Conservation (phyloP, 768 basidiomycete species). For the Rhodotorula babjevae region DNA sequence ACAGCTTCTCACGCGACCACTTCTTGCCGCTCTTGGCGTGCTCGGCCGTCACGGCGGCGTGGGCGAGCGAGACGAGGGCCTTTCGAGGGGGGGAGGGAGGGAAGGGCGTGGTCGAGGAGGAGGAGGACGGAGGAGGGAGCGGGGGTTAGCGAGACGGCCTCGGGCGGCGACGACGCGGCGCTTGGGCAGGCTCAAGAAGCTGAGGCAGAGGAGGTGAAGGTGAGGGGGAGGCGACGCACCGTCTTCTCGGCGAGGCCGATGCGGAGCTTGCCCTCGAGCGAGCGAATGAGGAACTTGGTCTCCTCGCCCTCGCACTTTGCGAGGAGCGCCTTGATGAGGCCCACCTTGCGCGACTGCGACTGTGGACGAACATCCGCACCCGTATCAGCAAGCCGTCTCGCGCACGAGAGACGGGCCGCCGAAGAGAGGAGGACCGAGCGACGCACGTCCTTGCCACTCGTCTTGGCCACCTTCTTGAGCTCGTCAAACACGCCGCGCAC, state of each 20-base stretch:
- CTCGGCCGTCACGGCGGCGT: constrained; percentile 71
- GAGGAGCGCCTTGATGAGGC: constrained; percentile 86
- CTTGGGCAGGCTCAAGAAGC: too few relatives aligned
- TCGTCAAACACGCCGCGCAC: constrained; percentile 84
- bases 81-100: background rate
- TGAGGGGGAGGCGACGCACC: constrained; percentile 41
- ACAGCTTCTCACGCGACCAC: constrained; percentile 71
- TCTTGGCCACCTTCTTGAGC: constrained; percentile 81
- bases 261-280: constrained; percentile 90
- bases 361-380: too few relatives aligned
- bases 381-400: too few relatives aligned
- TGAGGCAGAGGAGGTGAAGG: too few relatives aligned
- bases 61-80: constrained; percentile 75
- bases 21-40: constrained; percentile 49
- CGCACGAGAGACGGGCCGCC: too few relatives aligned
- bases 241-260: constrained; percentile 96
- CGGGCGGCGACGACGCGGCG: too few relatives aligned
- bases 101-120: too few relatives aligned
- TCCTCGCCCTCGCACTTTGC: constrained; percentile 83
- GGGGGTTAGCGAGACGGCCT: too few relatives aligned
- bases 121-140: background rate
- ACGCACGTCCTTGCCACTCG: constrained; percentile 44
- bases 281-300: constrained; percentile 93
- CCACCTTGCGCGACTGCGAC: constrained; percentile 93
- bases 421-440: background rate